Conservation (phyloP, 192 early-diverging fungal species). For the Umbelopsis sp. region DNA sequence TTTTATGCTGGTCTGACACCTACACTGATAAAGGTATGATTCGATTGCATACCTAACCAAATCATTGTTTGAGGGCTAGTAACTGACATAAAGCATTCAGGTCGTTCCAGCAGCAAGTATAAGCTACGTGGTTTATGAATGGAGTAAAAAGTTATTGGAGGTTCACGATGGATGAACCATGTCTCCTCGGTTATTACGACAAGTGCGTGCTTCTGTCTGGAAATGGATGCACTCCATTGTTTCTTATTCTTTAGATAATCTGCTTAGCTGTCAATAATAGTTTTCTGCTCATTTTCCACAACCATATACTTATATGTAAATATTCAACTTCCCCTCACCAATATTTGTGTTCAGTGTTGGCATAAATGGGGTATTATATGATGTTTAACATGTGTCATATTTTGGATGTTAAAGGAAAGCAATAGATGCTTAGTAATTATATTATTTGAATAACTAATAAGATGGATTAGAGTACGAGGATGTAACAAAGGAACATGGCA, state of each 20-base stretch:
- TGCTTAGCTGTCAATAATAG: neutral
- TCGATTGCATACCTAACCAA: neutral
- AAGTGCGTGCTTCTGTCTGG: conserved; percentile 1
- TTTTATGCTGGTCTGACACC: conserved; percentile 79
- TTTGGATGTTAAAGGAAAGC: no score
- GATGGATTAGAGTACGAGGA: neutral
- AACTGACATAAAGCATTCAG: conserved; percentile 24
- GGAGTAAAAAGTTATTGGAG: conserved; percentile 45
- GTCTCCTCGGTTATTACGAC: neutral
- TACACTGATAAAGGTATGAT: conserved; percentile 67
- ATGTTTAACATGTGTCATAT: no score
- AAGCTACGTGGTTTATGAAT: conserved; percentile 71
- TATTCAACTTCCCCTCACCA: no score
- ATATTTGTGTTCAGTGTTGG: no score
- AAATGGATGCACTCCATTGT: neutral
- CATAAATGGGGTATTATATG: no score
- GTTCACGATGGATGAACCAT: conserved; percentile 19
- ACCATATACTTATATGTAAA: no score
- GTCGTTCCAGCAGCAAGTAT: conserved; percentile 74
- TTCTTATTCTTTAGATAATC: neutral
- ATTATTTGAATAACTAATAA: neutral
- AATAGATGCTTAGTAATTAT: neutral
- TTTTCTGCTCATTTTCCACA: no score
- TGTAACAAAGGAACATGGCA: neutral
- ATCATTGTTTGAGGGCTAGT: neutral